phyloP scores from a whole-genome alignment of 179 eudicot genomes.

The Beta corolliflora region DNA sequence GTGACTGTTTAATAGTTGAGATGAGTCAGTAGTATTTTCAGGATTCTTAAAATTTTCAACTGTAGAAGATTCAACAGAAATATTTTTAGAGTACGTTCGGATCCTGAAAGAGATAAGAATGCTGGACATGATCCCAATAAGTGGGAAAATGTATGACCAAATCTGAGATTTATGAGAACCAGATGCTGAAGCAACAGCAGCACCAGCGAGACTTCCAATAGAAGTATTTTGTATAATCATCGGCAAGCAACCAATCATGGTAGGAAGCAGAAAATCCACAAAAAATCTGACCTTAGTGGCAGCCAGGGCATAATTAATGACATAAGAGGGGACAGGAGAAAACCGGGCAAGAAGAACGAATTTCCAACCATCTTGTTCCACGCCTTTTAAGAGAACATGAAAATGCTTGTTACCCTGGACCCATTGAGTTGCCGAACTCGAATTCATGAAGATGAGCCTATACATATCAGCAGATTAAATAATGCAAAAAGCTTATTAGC shows the following conservation, averaged over 20 bases:
- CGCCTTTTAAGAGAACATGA: slow-evolving; percentile 66
- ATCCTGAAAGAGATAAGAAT: slow-evolving; percentile 70
- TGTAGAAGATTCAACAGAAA: slow-evolving; percentile 41
- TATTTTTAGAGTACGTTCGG: slow-evolving; percentile 55
- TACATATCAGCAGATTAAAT: neutral
- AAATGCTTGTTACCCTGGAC: slow-evolving; percentile 65
- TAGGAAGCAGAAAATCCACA: slow-evolving; percentile 78
- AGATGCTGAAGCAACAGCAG: slow-evolving; percentile 75
- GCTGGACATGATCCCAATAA: slow-evolving; percentile 74
- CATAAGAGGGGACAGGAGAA: slow-evolving; percentile 87
- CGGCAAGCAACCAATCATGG: slow-evolving; percentile 84
- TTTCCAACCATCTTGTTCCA: slow-evolving; percentile 86
- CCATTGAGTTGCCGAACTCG: slow-evolving; percentile 67
- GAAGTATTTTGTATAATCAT: slow-evolving; percentile 94
- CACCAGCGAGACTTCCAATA: slow-evolving; percentile 92
- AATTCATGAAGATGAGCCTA: slow-evolving; percentile 66
- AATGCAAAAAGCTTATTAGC: neutral
- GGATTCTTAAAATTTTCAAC: slow-evolving; percentile 23
- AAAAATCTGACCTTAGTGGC: slow-evolving; percentile 67
- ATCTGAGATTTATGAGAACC: slow-evolving; percentile 64
- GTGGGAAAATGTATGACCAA: slow-evolving; percentile 73
- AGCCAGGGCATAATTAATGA: slow-evolving; percentile 85
- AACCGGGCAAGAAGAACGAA: slow-evolving; percentile 92
- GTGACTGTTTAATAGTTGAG: slow-evolving; percentile 23
- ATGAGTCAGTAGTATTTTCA: slow-evolving; percentile 19